Base-by-base conservation (phyloP, 1,284 basidiomycete genomes). In the Naganishia sp. region DNA sequence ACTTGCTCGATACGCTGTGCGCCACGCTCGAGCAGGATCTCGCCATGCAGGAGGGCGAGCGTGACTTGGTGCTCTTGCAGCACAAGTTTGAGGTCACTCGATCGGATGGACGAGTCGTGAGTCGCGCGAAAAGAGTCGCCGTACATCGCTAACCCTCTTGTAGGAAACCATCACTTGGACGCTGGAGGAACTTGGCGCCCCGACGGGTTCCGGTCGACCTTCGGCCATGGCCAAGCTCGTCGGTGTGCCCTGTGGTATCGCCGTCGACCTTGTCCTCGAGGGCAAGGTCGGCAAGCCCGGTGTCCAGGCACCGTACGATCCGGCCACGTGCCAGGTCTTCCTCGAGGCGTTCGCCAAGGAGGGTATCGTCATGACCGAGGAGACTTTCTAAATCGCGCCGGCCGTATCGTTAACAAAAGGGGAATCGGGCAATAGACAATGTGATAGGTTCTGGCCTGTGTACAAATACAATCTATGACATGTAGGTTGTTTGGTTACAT, bases 11-110 rank as follows among this genome's bases (percentile, higher is more conserved):
- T 82, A 94, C 96, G 23, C 88, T 99, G 70, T 96, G 94, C 77
- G 92, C 87, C 2, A 88, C 86, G 39, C 86, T 99, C 60, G 94
- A 99, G 83, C 85, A 83, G 71, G 86, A 96, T 79, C 97, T 96
- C 89, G 86, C 88, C 78, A 98, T 97, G 82, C 89, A 88, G 70
- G 82, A 85, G 55, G 92, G 92, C 70, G 94, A 98, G 82, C 88
- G 93, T 23, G 95, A 99, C 80, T 87, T 98, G 72, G 92, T 99
- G 72, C 92, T 97, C 87, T 86, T 99, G 63, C 94, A 98, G 82
- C 95, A 99, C 86, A 95, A 94, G 82, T 96, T 97, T 77, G 82
- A 90, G 73, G 88, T 96, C 54, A 86, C 92, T 77, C 90, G 89
- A 86, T 83, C 85, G 45, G 90, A 95, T 75, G 93, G 94, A 61